phyloP scores from a whole-genome alignment of 2,329 filamentous ascomycete genomes.

The Thelonectria olida region DNA sequence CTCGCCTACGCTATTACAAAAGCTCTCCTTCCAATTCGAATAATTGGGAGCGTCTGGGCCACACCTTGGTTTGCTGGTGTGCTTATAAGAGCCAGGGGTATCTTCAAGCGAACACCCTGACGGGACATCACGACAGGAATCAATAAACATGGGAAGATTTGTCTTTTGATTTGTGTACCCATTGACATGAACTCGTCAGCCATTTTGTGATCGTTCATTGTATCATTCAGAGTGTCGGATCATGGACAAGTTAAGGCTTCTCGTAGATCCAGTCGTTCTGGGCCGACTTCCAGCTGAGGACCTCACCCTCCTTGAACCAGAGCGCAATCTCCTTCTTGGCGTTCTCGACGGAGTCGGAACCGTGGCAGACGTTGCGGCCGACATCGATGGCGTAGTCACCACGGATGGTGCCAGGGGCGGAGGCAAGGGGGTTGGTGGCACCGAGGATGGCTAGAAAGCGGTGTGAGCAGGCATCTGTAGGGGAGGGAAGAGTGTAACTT shows the following conservation, averaged over 20 bases:
- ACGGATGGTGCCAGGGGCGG: conserved; percentile 96
- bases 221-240: conserved; percentile 34
- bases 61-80: conserved; percentile 91
- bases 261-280: conserved; percentile 97
- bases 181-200: conserved; percentile 34
- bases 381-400: conserved; percentile 83
- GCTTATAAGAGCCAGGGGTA: conserved; percentile 55
- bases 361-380: conserved; percentile 99
- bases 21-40: conserved; percentile 78
- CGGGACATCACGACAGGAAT: conserved; percentile 7
- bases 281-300: conserved; percentile 84
- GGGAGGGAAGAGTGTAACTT: conserved; percentile 49
- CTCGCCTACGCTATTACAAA: conserved; percentile 94
- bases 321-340: conserved; percentile 99
- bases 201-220: conserved; percentile 36
- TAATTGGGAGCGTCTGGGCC: conserved; percentile 83
- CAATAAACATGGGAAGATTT: conserved; percentile 33
- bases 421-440: conserved; percentile 98
- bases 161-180: conserved; percentile 37
- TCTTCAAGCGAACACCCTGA: conserved; percentile 43
- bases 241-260: conserved; percentile 66
- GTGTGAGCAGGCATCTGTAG: conserved; percentile 27
- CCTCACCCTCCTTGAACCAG: conserved; percentile 93
- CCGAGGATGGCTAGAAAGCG: conserved; percentile 78
- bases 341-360: conserved; percentile 97